Evolutionary conservation across 2,329 filamentous ascomycete species (phyloP).

Genomic region (Epichloe sibirici): DNA sequence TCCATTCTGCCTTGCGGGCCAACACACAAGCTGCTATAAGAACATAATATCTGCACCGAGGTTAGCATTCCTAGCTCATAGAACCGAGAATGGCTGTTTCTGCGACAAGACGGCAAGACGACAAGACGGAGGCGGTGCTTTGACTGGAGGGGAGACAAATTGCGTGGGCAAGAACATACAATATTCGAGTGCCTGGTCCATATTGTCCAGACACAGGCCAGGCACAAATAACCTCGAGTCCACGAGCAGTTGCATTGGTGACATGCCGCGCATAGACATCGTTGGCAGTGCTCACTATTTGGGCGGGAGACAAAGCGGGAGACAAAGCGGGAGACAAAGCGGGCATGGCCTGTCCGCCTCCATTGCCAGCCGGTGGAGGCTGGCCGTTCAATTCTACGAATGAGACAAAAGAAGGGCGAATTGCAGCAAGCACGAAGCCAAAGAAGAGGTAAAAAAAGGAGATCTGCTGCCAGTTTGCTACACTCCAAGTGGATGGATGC

Average conservation of each 20-base stretch:
- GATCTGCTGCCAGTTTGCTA: background rate
- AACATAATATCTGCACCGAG: constrained; percentile 42
- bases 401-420: background rate
- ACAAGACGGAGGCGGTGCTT: background rate
- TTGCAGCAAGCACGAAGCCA: background rate
- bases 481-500: background rate
- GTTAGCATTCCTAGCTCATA: background rate
- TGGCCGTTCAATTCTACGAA: background rate
- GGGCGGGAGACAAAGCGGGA: constrained; percentile 2
- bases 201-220: constrained; percentile 47
- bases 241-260: background rate
- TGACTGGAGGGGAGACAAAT: background rate
- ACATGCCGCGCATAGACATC: background rate
- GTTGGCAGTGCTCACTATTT: background rate
- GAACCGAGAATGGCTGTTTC: no score
- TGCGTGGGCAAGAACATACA: constrained; percentile 25
- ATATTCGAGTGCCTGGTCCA: constrained; percentile 37
- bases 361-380: background rate
- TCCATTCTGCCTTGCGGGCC: constrained; percentile 48
- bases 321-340: constrained; percentile 5
- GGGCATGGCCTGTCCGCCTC: constrained; percentile 2
- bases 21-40: constrained; percentile 51
- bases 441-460: background rate
- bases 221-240: constrained; percentile 37
- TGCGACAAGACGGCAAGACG: background rate